Conservation (phyloP, 441 rosid species). For the Geranium incanum region DNA sequence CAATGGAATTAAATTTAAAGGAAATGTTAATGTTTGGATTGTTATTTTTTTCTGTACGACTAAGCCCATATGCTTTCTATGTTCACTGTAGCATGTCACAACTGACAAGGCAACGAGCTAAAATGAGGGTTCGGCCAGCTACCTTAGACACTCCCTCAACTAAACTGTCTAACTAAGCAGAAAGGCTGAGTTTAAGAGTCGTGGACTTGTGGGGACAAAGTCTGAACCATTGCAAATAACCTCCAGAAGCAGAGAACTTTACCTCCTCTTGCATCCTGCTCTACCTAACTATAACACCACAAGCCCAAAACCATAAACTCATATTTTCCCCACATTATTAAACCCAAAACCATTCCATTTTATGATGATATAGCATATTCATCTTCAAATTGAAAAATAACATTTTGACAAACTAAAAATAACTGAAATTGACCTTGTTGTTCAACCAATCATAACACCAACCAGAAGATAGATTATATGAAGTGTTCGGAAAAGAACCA, state of each 20-base stretch:
- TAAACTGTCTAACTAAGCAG: not conserved
- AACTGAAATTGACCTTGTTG: not conserved
- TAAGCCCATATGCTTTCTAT: not conserved
- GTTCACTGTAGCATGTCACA: not conserved
- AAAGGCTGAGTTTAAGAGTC: too few species aligned
- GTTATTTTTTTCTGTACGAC: not conserved
- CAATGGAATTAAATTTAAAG: not conserved
- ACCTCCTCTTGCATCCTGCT: not conserved
- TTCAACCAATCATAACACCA: not conserved
- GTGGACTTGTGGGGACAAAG: too few species aligned
- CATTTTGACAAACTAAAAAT: not conserved
- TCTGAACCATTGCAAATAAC: too few species aligned
- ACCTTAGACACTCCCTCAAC: not conserved
- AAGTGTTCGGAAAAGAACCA: not conserved
- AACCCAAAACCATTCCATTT: not conserved
- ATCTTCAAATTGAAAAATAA: not conserved
- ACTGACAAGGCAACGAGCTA: not conserved
- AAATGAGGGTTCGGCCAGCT: not conserved
- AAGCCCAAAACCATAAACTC: not conserved
- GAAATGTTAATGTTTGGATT: not conserved
- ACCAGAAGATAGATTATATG: slow-evolving; percentile 1
- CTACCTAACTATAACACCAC: not conserved
- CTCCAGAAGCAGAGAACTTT: not conserved
- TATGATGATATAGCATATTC: not conserved
- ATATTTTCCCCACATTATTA: too few species aligned